Evolutionary conservation across 2,329 filamentous ascomycete species (phyloP), one percentile per base, ranked within the genome.

Genomic region (Ophiostoma ips): DNA sequence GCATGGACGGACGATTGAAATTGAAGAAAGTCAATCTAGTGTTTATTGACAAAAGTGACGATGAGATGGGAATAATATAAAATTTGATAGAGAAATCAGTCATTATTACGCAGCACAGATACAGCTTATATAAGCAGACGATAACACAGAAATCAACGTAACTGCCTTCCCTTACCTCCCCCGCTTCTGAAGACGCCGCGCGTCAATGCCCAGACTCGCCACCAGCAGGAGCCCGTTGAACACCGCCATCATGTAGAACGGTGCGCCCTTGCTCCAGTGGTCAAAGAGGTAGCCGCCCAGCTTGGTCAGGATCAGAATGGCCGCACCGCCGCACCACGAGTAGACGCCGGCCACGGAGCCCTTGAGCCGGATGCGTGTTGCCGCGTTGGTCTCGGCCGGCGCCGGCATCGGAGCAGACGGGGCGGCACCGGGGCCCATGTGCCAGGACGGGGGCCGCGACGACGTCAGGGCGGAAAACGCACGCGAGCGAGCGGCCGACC

Each of bases 341-440:
- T 98, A 98, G 1, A 95, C 83, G 2, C 92, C 92, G 0, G 92
- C 90, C 57, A 98, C 92, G 13, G 87, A 90, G 12, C 92, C 92
- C 68, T 96, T 96, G 49, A 96, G 75, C 30, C 72, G 68, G 35
- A 79, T 72, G 13, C 76, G 66, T 9, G 73, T 73, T n/a, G n/a
- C n/a, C 15, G 66, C 61, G 1, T 63, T 66, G 12, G 24, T 19
- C 9, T 35, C 36, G 21, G 18, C 16, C 15, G 38, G 13, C 12
- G n/a, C n/a, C n/a, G n/a, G n/a, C n/a, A n/a, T n/a, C n/a, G n/a
- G n/a, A n/a, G n/a, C n/a, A n/a, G n/a, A n/a, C n/a, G 35, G 3
- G 2, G 21, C 18, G 3, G 21, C 15, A n/a, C n/a, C n/a, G n/a
- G n/a, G n/a, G n/a, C n/a, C 12, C 11, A 19, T 19, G 12, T 19